Evolutionary conservation across 768 basidiomycete genomes (phyloP), one percentile per base, ranked within the genome.

Genomic region (Lactifluus subvellereus): DNA sequence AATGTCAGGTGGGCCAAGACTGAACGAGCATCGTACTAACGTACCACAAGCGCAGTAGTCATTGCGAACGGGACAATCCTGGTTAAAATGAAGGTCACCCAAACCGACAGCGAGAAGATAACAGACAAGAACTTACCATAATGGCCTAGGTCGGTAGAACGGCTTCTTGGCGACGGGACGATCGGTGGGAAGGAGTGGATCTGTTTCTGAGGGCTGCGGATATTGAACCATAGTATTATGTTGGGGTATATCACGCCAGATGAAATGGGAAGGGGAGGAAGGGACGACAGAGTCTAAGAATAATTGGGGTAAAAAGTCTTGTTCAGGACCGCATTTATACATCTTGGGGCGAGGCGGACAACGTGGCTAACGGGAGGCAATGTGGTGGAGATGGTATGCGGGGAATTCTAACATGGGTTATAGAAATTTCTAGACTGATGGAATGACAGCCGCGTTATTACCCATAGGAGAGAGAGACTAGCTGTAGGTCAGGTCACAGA

Each of bases 51-150:
- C 32, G 86, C 84, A 56, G 84, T 80, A 11, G 79, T 73, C 43
- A 91, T 72, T 6, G 84, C 84, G 48, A 90, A 84, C 3, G 89
- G 89, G 50, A 88, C 83, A 47, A 90, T 76, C 88, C 89, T 89
- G 63, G 37, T 32, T 14, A 51, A 51, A 8, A 42, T 18, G 33
- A 53, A n/a, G 27, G 27, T 27, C 27, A 27, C 13, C 14, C 48
- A 9, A 59, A 45, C 33, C 48, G 37, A 43, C 18, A 50, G 27
- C 20, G 18, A 13, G 22, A 13, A 48, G 32, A 27, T 52, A 20
- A 18, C 13, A 43, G 14, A 37, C 9, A 48, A 38, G 37, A 6
- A 60, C 66, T 58, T 69, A 79, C 80, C 81, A 81, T 64, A 81
- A 65, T 43, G 81, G 81, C 43, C 80, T 72, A 2, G 80, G 75